Base-by-base conservation (phyloP, 2,329 filamentous ascomycete species). In the Pestalotiopsis sp. region DNA sequence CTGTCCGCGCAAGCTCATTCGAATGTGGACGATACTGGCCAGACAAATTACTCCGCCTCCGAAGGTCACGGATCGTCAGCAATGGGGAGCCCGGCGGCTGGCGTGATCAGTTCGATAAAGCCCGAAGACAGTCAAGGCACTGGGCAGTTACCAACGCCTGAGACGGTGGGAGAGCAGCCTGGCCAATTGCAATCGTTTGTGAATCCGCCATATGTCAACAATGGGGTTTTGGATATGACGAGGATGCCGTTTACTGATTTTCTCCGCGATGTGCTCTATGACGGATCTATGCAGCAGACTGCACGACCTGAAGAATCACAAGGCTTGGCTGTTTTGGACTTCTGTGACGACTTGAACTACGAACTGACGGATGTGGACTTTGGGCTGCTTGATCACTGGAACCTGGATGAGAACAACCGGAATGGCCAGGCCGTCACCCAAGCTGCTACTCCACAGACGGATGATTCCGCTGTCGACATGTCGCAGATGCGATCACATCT, bases 301-400 rank as follows among this genome's bases (percentile, higher is more conserved):
- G 71, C 76, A n/a, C 80, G 78, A 65, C 68, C 79, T 3, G 76
- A 75, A n/a, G 81, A 82, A 67, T 73, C 76, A 3, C 83, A 83
- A 67, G 82, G 81, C 0, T 77, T 84, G 14, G 80, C 79, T 20
- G 80, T 87, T 3, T 75, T 87, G 7, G 81, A 87, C 71, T 87
- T 87, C 70, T 86, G 84, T 69, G 81, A 84, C 65, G 81, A 87
- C 68, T 78, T 76, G 61, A 85, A 82, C 67, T 76, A 87, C 38
- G 85, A 87, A 61, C 78, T 88, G 25, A 86, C 83, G 12, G 85
- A 87, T 17, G 77, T 84, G 38, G 85, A 88, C 71, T 87, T 87
- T 74, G 82, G 83, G 0, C 76, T 87, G 4, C 72, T 88, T 14
- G 82, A 86, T 68, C 77, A 83, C 68, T 87, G 85, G 81, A 85